Evolutionary conservation across 257 asterid species (phyloP), one percentile per base, ranked within the genome.

Genomic region (Petunia secreta): DNA sequence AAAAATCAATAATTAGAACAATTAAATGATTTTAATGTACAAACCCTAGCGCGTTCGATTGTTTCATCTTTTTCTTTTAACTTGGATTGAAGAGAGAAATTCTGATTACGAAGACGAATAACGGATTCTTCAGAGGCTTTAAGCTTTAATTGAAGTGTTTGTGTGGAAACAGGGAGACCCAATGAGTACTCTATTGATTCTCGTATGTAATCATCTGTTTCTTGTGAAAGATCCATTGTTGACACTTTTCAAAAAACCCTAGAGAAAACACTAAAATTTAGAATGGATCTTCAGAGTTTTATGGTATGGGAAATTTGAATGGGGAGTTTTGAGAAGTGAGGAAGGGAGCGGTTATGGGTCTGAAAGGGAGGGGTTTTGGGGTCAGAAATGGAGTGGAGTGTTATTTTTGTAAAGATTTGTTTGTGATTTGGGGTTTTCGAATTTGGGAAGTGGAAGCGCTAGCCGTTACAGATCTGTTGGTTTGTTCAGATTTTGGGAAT

Each of bases 1-100:
- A 2, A 48, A 36, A 8, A 65, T 16, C 38, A 79, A 10, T 40
- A 39, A 5, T 52, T 52, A 71, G 44, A 60, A 62, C 67, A 46
- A 68, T 43, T 76, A 75, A 54, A 65, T 16, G 3, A 25, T 37
- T 58, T 37, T n/a, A 36, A 55, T 4, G 52, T 54, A 34, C 54
- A 81, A 82, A 95, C 99, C 99, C 97, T 90, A 78, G 90, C 83
- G 78, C 92, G 94, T 4, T 94, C 95, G 57, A 92, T 79, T 4
- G 78, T 50, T 38, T 90, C 92, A 8, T 96, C 97, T 77, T 92
- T 92, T 37, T 94, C 96, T 46, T 85, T 91, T 57, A 96, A 85
- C 87, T 87, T 94, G 79, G 95, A 80, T 1, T 84, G 95, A 66
- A 96, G 90, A 59, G 58, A 82, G 52, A 90, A 85, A 41, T 78